Percentiles rank a stretch among this genome's conserved stretches.
These are phyloP conservation scores for Panus rudis DNA, from an alignment of 768 basidiomycete species.

Conservation along the genomic window DNA sequence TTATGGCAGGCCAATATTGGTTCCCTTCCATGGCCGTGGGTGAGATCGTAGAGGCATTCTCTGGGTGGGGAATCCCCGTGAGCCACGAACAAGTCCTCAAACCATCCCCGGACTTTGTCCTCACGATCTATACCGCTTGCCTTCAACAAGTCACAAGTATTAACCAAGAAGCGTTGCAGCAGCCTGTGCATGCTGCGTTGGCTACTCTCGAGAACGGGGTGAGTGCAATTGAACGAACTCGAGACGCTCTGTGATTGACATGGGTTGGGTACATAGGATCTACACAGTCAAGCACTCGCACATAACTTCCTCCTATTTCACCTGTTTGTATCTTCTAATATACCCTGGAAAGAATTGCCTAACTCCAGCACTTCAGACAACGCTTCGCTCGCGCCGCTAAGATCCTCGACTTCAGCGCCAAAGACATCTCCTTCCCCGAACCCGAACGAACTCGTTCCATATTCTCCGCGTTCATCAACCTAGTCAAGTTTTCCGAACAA, in stretches of 20 bases:
- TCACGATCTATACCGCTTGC: slow-evolving; percentile 62
- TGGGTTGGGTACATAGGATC: slow-evolving; percentile 51
- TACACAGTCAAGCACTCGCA: slow-evolving; percentile 51
- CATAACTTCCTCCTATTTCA: slow-evolving; percentile 66
- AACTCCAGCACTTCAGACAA: slow-evolving; percentile 31
- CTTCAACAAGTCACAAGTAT: slow-evolving; percentile 67
- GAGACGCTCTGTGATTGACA: background rate
- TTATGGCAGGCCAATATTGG: slow-evolving; percentile 34
- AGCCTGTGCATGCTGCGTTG: slow-evolving; percentile 51
- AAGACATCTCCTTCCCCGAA: slow-evolving; percentile 69
- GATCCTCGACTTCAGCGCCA: slow-evolving; percentile 70
- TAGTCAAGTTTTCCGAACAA: slow-evolving; percentile 83
- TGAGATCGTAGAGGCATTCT: slow-evolving; percentile 60
- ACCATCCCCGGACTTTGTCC: slow-evolving; percentile 67
- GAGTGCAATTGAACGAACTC: slow-evolving; percentile 5
- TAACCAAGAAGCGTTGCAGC: slow-evolving; percentile 48
- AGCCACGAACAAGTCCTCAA: slow-evolving; percentile 60
- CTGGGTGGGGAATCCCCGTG: slow-evolving; percentile 62
- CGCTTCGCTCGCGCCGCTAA: slow-evolving; percentile 69
- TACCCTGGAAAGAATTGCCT: background rate
- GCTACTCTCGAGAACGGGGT: slow-evolving; percentile 49
- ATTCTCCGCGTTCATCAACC: slow-evolving; percentile 88
- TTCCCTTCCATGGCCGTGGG: slow-evolving; percentile 60
- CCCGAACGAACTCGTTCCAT: slow-evolving; percentile 65
- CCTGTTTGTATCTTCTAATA: slow-evolving; percentile 37